Conservation (phyloP, 2,329 filamentous ascomycete genomes). For the Alternaria burnsii region DNA sequence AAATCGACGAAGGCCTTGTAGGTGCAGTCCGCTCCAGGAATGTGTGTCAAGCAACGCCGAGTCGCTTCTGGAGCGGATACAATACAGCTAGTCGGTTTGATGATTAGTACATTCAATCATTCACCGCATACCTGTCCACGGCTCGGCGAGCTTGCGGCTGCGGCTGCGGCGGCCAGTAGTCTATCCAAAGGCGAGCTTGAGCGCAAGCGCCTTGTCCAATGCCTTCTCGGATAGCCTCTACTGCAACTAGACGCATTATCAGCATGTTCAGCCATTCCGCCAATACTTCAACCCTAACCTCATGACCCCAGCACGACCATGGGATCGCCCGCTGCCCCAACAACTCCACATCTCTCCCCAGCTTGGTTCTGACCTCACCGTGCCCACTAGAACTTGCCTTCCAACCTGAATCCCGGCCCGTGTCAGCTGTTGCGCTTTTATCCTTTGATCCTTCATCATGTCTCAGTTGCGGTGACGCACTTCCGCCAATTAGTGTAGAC, state of each 20-base stretch:
- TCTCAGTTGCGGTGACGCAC: conserved; percentile 34
- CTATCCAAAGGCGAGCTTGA: conserved; percentile 3
- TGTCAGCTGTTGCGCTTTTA: conserved; percentile 10
- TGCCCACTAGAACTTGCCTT: conserved; percentile 3
- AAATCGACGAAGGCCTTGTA: conserved; percentile 5
- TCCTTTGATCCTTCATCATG: conserved; percentile 11
- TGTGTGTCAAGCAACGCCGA: background rate
- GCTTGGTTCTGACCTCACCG: conserved; percentile 5
- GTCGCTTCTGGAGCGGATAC: background rate
- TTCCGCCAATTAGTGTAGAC: conserved; percentile 37
- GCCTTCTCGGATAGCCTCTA: conserved; percentile 4
- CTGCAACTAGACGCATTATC: conserved; percentile 20
- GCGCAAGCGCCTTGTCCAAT: conserved; percentile 1
- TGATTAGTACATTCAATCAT: background rate
- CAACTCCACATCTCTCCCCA: conserved; percentile 18
- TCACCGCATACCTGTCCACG: background rate
- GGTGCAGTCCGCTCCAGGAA: background rate
- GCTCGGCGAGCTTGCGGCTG: conserved; percentile 9
- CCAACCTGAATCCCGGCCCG: background rate
- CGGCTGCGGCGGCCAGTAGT: conserved; percentile 15
- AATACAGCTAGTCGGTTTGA: background rate
- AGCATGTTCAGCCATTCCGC: conserved; percentile 27
- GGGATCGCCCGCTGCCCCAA: conserved; percentile 19
- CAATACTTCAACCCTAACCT: conserved; percentile 15
- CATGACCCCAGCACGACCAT: conserved; percentile 18